Evolutionary conservation across 176 grass and related monocot genomes (phyloP), one percentile per base, ranked within the genome.

Genomic region (Hordeum vulgare): DNA sequence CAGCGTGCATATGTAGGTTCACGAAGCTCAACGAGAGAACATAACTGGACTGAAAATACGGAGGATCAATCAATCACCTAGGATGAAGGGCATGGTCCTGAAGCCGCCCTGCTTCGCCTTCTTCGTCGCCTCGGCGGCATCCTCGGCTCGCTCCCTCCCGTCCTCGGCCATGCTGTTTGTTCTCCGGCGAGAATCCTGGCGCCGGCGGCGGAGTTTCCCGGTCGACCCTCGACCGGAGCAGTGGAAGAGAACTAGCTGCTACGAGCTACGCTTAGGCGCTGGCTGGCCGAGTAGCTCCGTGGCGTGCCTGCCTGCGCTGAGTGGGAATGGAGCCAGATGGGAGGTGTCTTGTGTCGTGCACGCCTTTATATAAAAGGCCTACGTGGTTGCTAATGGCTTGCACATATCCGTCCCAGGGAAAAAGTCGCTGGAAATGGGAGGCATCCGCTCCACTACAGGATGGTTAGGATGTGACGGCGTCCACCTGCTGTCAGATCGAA

Each of bases 41-140:
- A 40, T 1, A 34, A 21, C 34, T 26, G 61, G 56, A 17, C 11
- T 21, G 56, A 37, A 58, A 57, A 27, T 6, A 53, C 1, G 27
- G n/a, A 81, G 10, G 36, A 8, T 54, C 45, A 10, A 54, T 65
- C 34, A 61, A 24, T 79, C 34, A 94, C 94, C 89, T 45, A 97
- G 85, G 74, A 97, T 94, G 75, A 97, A 94, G 81, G 94, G 94
- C 94, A 97, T 97, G 76, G 91, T 97, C 86, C 81, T 94, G 67
- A 94, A 89, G 67, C 94, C 94, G 21, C 91, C 94, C 77, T 84
- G 85, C 81, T 66, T 90, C 7, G 69, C 37, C 70, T 59, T 28
- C 84, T 60, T 75, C 70, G 4, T 29, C 57, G 15, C 20, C 65
- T 1, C 41, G 6, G 12, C 11, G 26, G 7, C 66, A 11, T 33